phyloP scores from a whole-genome alignment of 2,329 filamentous ascomycete genomes.

The Clonostachys byssicola region DNA sequence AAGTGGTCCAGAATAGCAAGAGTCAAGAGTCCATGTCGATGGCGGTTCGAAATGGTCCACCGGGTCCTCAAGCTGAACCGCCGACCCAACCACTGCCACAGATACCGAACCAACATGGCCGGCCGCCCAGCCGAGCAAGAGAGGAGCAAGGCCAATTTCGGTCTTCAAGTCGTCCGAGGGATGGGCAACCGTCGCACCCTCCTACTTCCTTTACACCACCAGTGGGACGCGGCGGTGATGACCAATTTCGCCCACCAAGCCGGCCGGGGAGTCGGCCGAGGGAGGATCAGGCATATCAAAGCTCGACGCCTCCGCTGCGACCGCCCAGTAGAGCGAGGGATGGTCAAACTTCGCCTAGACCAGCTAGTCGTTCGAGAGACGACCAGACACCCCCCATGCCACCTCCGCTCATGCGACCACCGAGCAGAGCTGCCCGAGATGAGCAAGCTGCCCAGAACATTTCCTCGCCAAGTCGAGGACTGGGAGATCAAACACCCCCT shows the following conservation, averaged over 20 bases:
- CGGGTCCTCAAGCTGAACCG: slow-evolving; percentile 2
- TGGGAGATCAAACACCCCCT: slow-evolving; percentile 44
- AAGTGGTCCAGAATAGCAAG: slow-evolving; percentile 44
- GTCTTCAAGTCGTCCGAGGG: neutral
- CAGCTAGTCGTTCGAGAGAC: neutral
- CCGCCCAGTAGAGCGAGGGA: too few relatives aligned
- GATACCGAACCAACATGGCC: slow-evolving; percentile 8
- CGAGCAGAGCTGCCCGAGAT: neutral
- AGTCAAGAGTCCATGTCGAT: slow-evolving; percentile 52
- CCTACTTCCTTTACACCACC: too few relatives aligned
- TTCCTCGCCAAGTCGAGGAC: neutral
- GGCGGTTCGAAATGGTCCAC: slow-evolving; percentile 6
- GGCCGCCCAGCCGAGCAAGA: neutral
- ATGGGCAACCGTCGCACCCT: neutral
- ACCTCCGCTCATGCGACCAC: slow-evolving; percentile 10
- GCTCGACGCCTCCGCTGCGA: too few relatives aligned
- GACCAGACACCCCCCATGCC: slow-evolving; percentile 14
- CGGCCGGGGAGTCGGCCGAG: neutral
- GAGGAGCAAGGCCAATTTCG: neutral
- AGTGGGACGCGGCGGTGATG: too few relatives aligned
- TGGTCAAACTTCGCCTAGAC: neutral
- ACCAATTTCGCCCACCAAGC: neutral
- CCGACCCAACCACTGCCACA: slow-evolving; percentile 13
- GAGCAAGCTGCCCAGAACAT: neutral
- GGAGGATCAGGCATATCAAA: slow-evolving; percentile 1